These are phyloP conservation scores for Suhomyces xylopsoci DNA, from an alignment of 805 yeast genomes.

Conservation along the genomic window DNA sequence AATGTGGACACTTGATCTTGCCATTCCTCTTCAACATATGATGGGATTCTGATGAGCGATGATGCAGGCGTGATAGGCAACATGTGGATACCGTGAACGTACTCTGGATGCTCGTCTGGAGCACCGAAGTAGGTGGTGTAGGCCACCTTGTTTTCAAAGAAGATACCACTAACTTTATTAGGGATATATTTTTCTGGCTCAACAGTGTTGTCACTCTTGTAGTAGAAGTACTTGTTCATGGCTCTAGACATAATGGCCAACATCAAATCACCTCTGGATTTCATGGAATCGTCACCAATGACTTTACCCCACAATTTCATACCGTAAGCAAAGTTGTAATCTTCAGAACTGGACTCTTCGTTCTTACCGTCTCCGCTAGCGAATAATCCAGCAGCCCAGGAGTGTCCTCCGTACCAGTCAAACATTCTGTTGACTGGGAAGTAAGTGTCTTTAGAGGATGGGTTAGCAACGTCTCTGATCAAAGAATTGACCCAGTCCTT, in stretches of 20 bases:
- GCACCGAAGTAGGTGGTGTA: constrained; percentile 23
- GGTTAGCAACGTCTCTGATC: constrained; percentile 26
- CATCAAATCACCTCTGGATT: constrained; percentile 25
- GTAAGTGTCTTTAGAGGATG: constrained; percentile 14
- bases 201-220: constrained; percentile 16
- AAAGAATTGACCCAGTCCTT: constrained; percentile 21
- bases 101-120: constrained; percentile 15
- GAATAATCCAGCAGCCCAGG: constrained; percentile 24
- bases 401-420: constrained; percentile 25
- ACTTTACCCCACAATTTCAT: constrained; percentile 26
- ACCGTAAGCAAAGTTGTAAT: constrained; percentile 24
- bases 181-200: constrained; percentile 13
- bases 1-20: constrained; percentile 21
- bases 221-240: constrained; percentile 20
- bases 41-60: constrained; percentile 16
- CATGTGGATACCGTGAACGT: constrained; percentile 26
- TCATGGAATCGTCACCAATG: constrained; percentile 19
- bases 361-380: constrained; percentile 20
- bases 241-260: constrained; percentile 18
- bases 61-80: constrained; percentile 25
- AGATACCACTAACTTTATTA: constrained; percentile 22
- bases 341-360: constrained; percentile 22
- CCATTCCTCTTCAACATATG: constrained; percentile 24
- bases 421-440: constrained; percentile 24
- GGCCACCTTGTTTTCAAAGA: constrained; percentile 23